Evolutionary conservation across 2,329 filamentous ascomycete genomes (phyloP).

Genomic region (Ophiocordyceps unilateralis): DNA sequence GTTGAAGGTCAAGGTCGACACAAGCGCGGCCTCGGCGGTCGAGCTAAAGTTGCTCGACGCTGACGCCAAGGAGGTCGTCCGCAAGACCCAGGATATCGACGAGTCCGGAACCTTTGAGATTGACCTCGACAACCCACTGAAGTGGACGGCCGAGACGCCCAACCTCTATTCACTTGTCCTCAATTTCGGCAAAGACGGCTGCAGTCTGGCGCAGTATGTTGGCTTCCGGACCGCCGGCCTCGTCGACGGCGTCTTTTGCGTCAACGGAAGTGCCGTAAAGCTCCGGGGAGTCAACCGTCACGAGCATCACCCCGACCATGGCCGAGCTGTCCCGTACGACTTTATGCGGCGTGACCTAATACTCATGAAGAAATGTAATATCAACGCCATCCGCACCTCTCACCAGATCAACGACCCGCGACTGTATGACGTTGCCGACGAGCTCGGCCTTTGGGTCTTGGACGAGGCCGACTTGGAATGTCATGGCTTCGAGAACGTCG

Average conservation of each 20-base stretch:
- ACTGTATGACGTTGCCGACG: constrained; percentile 44
- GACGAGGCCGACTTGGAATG: constrained; percentile 39
- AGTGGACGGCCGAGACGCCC: constrained; percentile 55
- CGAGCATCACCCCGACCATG: constrained; percentile 47
- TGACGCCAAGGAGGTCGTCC: constrained; percentile 8
- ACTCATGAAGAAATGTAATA: constrained; percentile 50
- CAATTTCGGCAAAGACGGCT: constrained; percentile 12
- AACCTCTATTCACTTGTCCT: constrained; percentile 36
- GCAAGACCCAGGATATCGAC: constrained; percentile 8
- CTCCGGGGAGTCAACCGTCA: constrained; percentile 55
- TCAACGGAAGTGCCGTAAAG: constrained; percentile 48
- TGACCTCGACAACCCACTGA: constrained; percentile 30
- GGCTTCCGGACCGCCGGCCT: constrained; percentile 49
- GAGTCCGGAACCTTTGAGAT: constrained; percentile 22
- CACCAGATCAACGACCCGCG: constrained; percentile 47
- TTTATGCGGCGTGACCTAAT: constrained; percentile 44
- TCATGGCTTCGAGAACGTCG: constrained; percentile 29
- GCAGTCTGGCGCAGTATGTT: constrained; percentile 32
- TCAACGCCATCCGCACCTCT: constrained; percentile 52
- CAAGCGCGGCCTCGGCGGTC: constrained; percentile 18
- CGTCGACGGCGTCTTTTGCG: constrained; percentile 40
- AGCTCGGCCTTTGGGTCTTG: constrained; percentile 47
- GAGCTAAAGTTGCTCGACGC: constrained; percentile 18
- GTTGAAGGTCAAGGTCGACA: constrained; percentile 26
- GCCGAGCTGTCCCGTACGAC: constrained; percentile 42